Evolutionary conservation across 192 early-diverging fungal species (phyloP).

Genomic region (Chytriomyces hyalinus): DNA sequence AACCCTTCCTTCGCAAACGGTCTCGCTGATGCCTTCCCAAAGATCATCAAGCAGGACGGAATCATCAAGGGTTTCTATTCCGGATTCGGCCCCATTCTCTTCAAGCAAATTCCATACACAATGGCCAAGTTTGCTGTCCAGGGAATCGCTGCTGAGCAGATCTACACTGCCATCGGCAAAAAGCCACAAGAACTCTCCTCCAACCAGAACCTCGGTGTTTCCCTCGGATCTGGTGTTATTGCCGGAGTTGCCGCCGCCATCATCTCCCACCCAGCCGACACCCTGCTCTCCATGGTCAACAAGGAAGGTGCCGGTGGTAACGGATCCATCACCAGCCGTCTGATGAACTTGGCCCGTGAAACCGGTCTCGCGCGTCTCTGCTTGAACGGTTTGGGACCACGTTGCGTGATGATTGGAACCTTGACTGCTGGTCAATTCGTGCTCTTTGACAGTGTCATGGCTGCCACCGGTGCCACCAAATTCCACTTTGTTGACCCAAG

Average conservation of each 20-base stretch:
- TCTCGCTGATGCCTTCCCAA: slow-evolving; percentile 61
- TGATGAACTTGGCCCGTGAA: slow-evolving; percentile 43
- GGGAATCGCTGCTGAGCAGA: slow-evolving; percentile 58
- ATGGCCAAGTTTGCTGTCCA: slow-evolving; percentile 80
- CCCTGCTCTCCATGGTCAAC: slow-evolving; percentile 57
- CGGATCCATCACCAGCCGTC: slow-evolving; percentile 42
- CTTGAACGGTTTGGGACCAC: slow-evolving; percentile 82
- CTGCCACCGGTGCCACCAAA: slow-evolving; percentile 36
- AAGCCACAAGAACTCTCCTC: slow-evolving; percentile 51
- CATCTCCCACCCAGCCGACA: slow-evolving; percentile 90
- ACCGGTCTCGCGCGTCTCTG: slow-evolving; percentile 50
- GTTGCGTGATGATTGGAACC: slow-evolving; percentile 93
- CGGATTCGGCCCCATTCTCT: slow-evolving; percentile 76
- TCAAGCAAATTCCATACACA: slow-evolving; percentile 81
- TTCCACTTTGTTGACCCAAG: slow-evolving; percentile 46
- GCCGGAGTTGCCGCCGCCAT: slow-evolving; percentile 88
- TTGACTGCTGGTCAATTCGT: slow-evolving; percentile 67
- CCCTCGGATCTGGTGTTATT: slow-evolving; percentile 84
- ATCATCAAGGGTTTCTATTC: slow-evolving; percentile 72
- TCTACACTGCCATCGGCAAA: slow-evolving; percentile 51
- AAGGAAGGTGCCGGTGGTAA: slow-evolving; percentile 52
- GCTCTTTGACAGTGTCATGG: slow-evolving; percentile 45
- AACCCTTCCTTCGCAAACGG: slow-evolving; percentile 70
- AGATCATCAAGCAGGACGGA: slow-evolving; percentile 69
- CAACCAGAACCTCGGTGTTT: slow-evolving; percentile 56